Percentiles rank a stretch among this genome's conserved stretches.
Conservation (phyloP, 2,329 filamentous ascomycete species). For the Alternaria hordeiaustralica region DNA sequence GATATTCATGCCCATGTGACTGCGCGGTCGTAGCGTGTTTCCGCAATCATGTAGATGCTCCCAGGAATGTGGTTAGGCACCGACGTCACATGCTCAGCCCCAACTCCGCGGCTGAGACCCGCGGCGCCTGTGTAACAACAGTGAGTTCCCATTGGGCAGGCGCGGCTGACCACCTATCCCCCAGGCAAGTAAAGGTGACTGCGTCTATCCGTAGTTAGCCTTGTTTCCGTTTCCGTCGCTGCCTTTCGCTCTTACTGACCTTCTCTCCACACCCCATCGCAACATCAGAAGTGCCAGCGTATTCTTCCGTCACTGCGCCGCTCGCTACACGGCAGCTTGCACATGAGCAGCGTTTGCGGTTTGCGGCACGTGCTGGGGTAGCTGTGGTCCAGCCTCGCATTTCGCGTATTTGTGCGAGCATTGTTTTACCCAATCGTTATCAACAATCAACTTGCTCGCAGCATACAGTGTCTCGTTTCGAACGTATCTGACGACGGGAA, state of each 20-base stretch:
- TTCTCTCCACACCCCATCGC: neutral
- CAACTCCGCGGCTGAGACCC: neutral
- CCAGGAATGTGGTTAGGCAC: neutral
- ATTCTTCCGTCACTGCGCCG: neutral
- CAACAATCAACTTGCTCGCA: neutral
- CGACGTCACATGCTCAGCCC: neutral
- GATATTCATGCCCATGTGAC: neutral
- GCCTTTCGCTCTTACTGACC: neutral
- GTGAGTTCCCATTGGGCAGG: neutral
- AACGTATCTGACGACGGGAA: neutral
- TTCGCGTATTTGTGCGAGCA: neutral
- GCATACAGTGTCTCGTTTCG: neutral
- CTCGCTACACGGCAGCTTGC: neutral
- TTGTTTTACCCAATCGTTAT: neutral
- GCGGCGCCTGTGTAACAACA: slow-evolving; percentile 1
- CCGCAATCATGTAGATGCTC: neutral
- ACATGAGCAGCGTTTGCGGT: neutral
- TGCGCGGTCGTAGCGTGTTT: neutral
- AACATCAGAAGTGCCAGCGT: neutral
- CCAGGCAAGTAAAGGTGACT: neutral
- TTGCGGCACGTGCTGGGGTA: neutral
- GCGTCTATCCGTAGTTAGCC: neutral
- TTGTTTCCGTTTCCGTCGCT: neutral
- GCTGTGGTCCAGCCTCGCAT: neutral
- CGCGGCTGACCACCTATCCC: neutral